Conservation (phyloP, 202 grass and related monocot genomes). For the Miscanthus sacchariflorus region DNA sequence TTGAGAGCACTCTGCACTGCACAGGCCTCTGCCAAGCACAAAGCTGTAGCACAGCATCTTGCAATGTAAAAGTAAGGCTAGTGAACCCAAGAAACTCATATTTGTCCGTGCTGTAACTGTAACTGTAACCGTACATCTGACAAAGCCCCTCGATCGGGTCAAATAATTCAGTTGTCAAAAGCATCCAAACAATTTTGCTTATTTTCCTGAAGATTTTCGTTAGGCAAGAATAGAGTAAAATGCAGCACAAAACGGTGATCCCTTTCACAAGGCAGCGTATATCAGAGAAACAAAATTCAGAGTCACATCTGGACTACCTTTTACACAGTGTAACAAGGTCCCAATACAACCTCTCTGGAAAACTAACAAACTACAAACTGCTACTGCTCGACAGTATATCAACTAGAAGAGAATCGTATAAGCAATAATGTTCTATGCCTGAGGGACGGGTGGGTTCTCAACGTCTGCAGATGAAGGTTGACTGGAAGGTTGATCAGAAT, state of each 20-base stretch:
- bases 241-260: neutral
- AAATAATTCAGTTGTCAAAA: neutral
- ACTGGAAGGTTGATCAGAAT: constrained; percentile 20
- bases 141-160: neutral
- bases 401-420: neutral
- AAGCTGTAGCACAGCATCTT: neutral
- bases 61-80: too few species aligned
- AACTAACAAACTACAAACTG: neutral
- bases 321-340: neutral
- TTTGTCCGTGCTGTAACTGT: neutral
- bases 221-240: neutral
- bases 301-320: neutral
- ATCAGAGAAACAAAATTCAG: neutral
- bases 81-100: too few species aligned
- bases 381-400: neutral
- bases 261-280: neutral
- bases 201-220: neutral
- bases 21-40: too few species aligned
- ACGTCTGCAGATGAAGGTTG: neutral
- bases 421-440: neutral
- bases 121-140: neutral
- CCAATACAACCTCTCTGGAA: neutral
- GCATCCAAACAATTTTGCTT: neutral
- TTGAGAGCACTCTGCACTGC: too few species aligned
- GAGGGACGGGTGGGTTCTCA: constrained; percentile 43